Conservation (phyloP, 2,329 filamentous ascomycete species). For the Calonectria naviculata region DNA sequence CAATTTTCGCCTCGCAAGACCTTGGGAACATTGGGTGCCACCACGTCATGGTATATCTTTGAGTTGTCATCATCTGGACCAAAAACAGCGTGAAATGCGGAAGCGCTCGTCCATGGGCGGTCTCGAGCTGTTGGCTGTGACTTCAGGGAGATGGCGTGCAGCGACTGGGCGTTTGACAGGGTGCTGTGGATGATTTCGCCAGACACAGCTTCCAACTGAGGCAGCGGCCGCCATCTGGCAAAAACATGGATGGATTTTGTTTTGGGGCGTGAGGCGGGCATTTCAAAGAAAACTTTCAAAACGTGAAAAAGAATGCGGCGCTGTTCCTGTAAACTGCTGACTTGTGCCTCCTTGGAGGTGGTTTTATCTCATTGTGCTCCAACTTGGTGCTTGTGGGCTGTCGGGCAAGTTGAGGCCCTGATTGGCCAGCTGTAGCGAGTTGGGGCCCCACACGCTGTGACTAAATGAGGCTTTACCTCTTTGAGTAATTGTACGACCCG, state of each 20-base stretch:
- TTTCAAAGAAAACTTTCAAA: not conserved
- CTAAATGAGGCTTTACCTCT: not conserved
- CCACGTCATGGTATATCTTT: not conserved
- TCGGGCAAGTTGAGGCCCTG: too few species aligned
- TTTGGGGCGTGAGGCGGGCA: not conserved
- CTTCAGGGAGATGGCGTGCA: not conserved
- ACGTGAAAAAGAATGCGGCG: too few species aligned
- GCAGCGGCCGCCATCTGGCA: not conserved
- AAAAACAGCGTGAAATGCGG: not conserved
- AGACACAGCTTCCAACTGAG: not conserved
- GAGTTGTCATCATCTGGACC: not conserved
- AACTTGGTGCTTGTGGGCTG: too few species aligned
- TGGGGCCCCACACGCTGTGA: too few species aligned
- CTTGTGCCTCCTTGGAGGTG: too few species aligned
- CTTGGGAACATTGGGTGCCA: not conserved
- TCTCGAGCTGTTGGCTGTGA: not conserved
- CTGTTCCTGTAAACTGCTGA: too few species aligned
- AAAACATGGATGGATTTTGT: not conserved
- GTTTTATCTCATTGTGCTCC: too few species aligned
- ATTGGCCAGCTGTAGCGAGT: too few species aligned
- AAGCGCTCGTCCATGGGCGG: not conserved
- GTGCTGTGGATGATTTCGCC: not conserved
- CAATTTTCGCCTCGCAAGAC: constrained; percentile 38
- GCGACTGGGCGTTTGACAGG: not conserved
- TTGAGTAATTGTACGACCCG: not conserved